Evolutionary conservation across 1,284 basidiomycete species (phyloP).

Genomic region (Cutaneotrichosporon sp.): DNA sequence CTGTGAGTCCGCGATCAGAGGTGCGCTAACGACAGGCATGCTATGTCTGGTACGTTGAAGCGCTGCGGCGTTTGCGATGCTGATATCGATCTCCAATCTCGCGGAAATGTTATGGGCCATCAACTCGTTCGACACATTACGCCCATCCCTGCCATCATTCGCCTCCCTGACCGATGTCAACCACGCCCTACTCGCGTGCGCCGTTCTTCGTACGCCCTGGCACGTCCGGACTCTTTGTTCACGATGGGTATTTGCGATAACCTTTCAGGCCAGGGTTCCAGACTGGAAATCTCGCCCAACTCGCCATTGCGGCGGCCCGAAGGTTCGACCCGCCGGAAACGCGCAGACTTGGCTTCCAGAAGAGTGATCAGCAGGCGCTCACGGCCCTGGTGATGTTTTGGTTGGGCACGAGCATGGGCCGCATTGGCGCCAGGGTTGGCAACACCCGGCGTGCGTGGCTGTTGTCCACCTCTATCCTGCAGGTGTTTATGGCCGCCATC

Average conservation of each 20-base stretch:
- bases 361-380: conserved; percentile 76
- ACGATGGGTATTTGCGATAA: background rate
- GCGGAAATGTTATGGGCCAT: no score
- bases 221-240: background rate
- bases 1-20: conserved; percentile 39
- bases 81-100: background rate
- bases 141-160: background rate
- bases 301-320: conserved; percentile 63
- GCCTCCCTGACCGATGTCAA: no score
- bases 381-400: conserved; percentile 71
- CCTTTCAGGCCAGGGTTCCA: conserved; percentile 23
- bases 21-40: conserved; percentile 12
- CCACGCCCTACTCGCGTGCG: no score
- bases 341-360: conserved; percentile 64
- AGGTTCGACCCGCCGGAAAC: conserved; percentile 60
- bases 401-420: conserved; percentile 51
- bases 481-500: conserved; percentile 70
- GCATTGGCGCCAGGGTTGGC: conserved; percentile 60
- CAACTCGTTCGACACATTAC: background rate
- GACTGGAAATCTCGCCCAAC: conserved; percentile 57
- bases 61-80: background rate
- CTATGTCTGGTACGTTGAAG: conserved; percentile 10
- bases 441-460: conserved; percentile 73
- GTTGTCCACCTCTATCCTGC: conserved; percentile 66
- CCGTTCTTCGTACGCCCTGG: background rate